Base-by-base conservation (phyloP, 768 basidiomycete species). In the Hygrocybe coccinea region DNA sequence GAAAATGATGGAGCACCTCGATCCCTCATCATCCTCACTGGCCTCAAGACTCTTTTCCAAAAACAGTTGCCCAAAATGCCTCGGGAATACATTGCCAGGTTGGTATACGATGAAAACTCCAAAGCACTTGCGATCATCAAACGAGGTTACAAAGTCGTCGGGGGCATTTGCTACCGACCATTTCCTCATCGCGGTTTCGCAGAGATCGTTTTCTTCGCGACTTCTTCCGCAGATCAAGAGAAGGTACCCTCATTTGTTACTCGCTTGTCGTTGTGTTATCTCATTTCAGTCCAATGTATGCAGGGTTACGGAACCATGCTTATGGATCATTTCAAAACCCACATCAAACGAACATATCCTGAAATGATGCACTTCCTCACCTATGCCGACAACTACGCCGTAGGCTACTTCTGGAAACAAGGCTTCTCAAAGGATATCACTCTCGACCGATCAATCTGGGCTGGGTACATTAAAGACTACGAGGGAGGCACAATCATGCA, bases 401-500 rank as follows among this genome's bases (percentile, higher is more conserved):
- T 98, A 37, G 95, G 97, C 2, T 99, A 97, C 72, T 98, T 99
- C 78, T 93, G 93, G 69, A 99, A 98, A 68, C 97, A 98, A 75
- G 97, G 97, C 0, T 99, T 99, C 71, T 90, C 92, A 5, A 98
- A 98, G 69, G 95, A 98, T 55, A 95, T 99, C 58, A 87, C 89
- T 0, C 80, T 97, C n/a, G 87, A 87, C 57, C 82, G 95, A 43
- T 84, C 89, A 1, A 78, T 87, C 7, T 99, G 97, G 97, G 95
- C 95, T 0, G 97, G 95, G 10, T 98, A 99, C 70, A 98, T 99
- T 83, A 99, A 98, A 69, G 97, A 99, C 69, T 99, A 99, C 71
- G 97, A 99, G 70, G 95, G 95, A 38, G 95, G 92, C 15, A 99
- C 95, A 44, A 93, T 98, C 74, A 97, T 99, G 95, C 91, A 95